phyloP scores from a whole-genome alignment of 1,139 yeast genomes.

The Zygoascus meyerae region DNA sequence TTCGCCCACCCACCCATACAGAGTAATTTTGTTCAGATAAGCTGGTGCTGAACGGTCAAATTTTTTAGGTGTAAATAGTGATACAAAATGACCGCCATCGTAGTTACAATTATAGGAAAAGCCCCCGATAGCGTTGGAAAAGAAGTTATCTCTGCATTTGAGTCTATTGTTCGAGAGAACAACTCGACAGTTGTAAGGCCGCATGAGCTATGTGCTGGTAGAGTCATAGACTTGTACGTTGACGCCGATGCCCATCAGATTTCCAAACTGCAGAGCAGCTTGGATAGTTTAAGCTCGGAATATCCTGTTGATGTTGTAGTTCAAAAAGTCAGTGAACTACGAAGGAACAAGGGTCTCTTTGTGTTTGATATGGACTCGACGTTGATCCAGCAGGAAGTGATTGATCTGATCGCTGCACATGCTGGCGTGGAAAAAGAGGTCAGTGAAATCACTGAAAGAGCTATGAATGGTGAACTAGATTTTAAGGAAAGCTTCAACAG shows the following conservation, averaged over 20 bases:
- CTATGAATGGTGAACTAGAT: conserved; percentile 96
- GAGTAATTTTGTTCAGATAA: background rate
- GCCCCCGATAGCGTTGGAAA: conserved; percentile 13
- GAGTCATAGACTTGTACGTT: conserved; percentile 24
- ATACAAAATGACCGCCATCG: conserved; percentile 10
- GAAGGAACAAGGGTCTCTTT: conserved; percentile 50
- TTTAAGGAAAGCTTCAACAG: conserved; percentile 73
- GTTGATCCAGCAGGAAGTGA: conserved; percentile 90
- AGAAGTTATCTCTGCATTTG: conserved; percentile 18
- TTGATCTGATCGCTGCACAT: conserved; percentile 86
- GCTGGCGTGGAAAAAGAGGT: conserved; percentile 76
- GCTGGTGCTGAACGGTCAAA: background rate
- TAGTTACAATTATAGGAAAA: conserved; percentile 24
- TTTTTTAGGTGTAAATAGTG: no score
- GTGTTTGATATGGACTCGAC: conserved; percentile 99
- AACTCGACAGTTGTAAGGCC: conserved; percentile 20
- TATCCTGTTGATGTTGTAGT: conserved; percentile 41
- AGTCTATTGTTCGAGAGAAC: conserved; percentile 23
- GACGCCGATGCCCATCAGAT: conserved; percentile 16
- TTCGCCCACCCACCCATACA: background rate
- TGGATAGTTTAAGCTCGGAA: conserved; percentile 21
- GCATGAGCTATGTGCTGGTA: conserved; percentile 16
- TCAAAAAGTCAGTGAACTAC: conserved; percentile 37
- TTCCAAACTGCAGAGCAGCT: conserved; percentile 16
- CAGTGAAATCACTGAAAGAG: conserved; percentile 78